Evolutionary conservation across 768 basidiomycete genomes (phyloP), one percentile per base, ranked within the genome.

Genomic region (Tylopilus felleus): DNA sequence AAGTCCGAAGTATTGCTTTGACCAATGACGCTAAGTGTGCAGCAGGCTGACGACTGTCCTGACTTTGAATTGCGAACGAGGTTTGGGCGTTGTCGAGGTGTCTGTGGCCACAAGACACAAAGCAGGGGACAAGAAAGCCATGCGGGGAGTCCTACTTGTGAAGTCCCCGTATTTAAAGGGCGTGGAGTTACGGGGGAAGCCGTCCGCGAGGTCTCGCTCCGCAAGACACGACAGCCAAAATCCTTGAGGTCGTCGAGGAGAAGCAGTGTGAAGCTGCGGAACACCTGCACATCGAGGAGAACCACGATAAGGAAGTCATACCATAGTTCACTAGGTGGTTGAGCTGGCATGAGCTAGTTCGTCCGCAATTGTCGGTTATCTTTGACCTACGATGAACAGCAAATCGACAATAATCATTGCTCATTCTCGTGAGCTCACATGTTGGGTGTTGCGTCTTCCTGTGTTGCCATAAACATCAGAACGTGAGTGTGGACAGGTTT

Each of bases 41-140:
- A 56, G 51, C 53, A 65, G 42, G 62, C 55, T 53, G 40, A 47
- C 43, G 51, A 59, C 10, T 50, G 57, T 55, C 57, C 57, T 62
- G 67, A 60, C 57, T 58, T 65, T 65, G 67, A 57, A 65, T 60
- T 56, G 57, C 61, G 65, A 60, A 66, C 49, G 63, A 71, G 64
- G 66, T 53, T 55, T 56, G 55, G 65, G 58, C 57, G 49, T 66
- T 61, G 64, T 57, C 48, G 66, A 51, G 47, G 49, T 59, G 51
- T 59, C 51, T 56, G 57, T 59, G 41, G 48, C 54, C 56, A 64
- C 56, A 57, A 49, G 46, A 58, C 58, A 62, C 55, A 57, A 58
- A 61, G 64, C 58, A 55, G 45, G 58, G 51, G 57, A 64, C 60
- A 27, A 52, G 65, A 56, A 59, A 60, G 55, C 62, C 65, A 60